Evolutionary conservation across 176 grass and related monocot species (phyloP).

Genomic region (Hordeum vulgare): DNA sequence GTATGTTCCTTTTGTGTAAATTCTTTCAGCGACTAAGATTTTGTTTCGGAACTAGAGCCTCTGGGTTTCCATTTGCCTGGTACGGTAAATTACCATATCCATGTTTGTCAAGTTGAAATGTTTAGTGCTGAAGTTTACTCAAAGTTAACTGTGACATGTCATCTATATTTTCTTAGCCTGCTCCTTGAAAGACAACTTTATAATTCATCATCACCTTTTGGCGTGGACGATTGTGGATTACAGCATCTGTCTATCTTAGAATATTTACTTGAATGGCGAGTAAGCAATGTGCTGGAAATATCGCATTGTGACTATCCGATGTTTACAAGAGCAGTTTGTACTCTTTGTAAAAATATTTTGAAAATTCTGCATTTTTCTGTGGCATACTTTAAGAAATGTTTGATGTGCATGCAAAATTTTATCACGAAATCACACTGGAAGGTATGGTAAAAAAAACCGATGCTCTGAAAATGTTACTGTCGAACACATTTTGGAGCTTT

Average conservation of each 20-base stretch:
- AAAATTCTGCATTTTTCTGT: no score
- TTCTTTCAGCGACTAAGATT: background rate
- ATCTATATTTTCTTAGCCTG: background rate
- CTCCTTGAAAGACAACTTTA: background rate
- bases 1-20: conserved; percentile 5
- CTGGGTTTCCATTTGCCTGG: background rate
- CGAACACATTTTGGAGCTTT: no score
- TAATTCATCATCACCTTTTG: background rate
- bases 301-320: background rate
- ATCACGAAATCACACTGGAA: no score
- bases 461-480: no score
- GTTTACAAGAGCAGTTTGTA: background rate
- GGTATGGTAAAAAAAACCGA: no score
- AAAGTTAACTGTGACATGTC: background rate
- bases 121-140: background rate
- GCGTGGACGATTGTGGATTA: background rate
- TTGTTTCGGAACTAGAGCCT: background rate
- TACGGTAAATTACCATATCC: background rate
- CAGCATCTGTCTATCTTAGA: conserved; percentile 6
- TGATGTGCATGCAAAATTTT: no score
- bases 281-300: conserved; percentile 2
- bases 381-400: no score
- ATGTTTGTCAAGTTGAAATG: background rate
- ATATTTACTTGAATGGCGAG: background rate
- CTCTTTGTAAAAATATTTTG: no score